Evolutionary conservation across 257 asterid genomes (phyloP).

Genomic region (Orobanche coerulescens): DNA sequence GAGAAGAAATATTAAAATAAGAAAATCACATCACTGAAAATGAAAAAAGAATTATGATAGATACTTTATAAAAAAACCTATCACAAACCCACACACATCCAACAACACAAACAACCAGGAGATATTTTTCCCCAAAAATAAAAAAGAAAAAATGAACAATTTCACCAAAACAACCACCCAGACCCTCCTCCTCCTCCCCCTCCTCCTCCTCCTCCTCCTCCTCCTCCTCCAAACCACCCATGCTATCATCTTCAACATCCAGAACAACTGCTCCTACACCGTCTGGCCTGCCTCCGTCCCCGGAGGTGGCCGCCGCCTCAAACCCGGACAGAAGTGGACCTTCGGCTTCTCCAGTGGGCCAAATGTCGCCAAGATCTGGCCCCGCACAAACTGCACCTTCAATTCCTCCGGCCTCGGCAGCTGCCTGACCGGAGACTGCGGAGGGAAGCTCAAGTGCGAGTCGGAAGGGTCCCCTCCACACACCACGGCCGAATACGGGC

Average conservation of each 20-base stretch:
- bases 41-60: no score
- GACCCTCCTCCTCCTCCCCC: constrained; percentile 9
- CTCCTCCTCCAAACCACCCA: constrained; percentile 31
- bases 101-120: no score
- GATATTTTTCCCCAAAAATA: no score
- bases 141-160: constrained; percentile 11
- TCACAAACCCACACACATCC: no score
- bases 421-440: constrained; percentile 61
- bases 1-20: no score
- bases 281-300: constrained; percentile 54
- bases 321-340: constrained; percentile 36
- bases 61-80: no score
- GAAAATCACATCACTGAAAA: no score
- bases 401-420: constrained; percentile 40
- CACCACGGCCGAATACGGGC: constrained; percentile 51
- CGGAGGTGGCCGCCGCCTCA: constrained; percentile 56
- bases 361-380: constrained; percentile 45
- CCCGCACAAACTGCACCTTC: constrained; percentile 56
- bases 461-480: constrained; percentile 39
- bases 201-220: constrained; percentile 4
- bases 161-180: constrained; percentile 7
- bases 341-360: constrained; percentile 29
- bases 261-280: constrained; percentile 56
- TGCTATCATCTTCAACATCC: constrained; percentile 34
- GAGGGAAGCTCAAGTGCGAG: constrained; percentile 36